Evolutionary conservation across 805 yeast species (phyloP), one percentile per base, ranked within the genome.

Genomic region (Wilhelminamyces savonicus): DNA sequence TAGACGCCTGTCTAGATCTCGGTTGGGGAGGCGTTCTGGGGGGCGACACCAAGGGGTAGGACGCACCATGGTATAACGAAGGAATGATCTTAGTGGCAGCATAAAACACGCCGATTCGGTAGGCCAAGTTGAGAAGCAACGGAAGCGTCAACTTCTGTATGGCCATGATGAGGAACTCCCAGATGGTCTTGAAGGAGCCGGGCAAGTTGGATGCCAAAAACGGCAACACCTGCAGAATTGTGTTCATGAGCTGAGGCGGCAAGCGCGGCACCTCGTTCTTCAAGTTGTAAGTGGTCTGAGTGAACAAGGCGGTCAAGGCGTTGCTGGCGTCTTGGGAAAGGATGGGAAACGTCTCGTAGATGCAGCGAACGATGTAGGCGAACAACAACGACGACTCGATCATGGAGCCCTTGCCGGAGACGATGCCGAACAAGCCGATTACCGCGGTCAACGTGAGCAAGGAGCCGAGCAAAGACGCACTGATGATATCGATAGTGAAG

Each of bases 71-170:
- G 37, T 70, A 76, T 34, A 83, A 58, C 8, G 80, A 76, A 2
- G 98, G 98, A 13, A 92, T 85, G 37, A 92, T 87, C 50, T 94
- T 81, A 11, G 97, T 84, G 2, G 97, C 96, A 2, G 95, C 86
- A 50, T 78, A 78, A 46, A 90, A 86, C 8, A 88, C 95, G 4
- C 83, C 70, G 13, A 90, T 76, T 44, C 98, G 71, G 50, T 84
- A 90, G 2, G 87, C 84, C 45, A 92, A 62, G 43, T 87, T 87
- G 16, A 87, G 67, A 16, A 85, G 60, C 15, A 92, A 78, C 5
- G 95, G 83, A 7, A 94, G 76, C 0, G 95, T 81, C 31, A 87
- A 62, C 18, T 88, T 82, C 30, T 61, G 63, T 23, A 66, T 56
- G n/a, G 76, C 66, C 43, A 66, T 54, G 18, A 69, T 59, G 31